Conservation (phyloP, 306 rosid species). For the Senna tora region DNA sequence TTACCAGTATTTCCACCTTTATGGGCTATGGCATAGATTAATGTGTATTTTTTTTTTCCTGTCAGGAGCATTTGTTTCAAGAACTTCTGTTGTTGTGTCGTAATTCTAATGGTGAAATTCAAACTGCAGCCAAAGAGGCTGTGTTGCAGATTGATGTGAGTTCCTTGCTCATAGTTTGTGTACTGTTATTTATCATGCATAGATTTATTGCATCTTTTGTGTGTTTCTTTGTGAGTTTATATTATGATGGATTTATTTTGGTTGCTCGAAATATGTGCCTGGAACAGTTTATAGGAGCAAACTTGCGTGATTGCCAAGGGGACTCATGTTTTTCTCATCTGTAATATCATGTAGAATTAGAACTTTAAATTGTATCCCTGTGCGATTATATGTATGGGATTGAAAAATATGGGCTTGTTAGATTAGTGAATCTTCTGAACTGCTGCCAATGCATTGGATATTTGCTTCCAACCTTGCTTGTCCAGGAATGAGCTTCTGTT, state of each 20-base stretch:
- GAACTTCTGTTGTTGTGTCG: constrained; percentile 65
- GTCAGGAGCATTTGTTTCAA: constrained; percentile 68
- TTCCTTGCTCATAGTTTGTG: constrained; percentile 32
- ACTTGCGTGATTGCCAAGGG: not conserved
- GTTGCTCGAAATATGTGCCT: constrained; percentile 6
- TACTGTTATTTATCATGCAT: constrained; percentile 10
- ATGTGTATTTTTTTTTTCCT: constrained; percentile 21
- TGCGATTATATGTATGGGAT: not conserved
- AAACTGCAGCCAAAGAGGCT: constrained; percentile 71
- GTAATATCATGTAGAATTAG: not conserved
- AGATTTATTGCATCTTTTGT: constrained; percentile 10
- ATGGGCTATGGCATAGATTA: no score
- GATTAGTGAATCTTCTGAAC: constrained; percentile 16
- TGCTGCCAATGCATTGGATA: not conserved
- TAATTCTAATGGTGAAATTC: constrained; percentile 62
- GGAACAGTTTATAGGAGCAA: constrained; percentile 6
- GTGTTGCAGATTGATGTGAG: constrained; percentile 66
- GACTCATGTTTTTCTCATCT: not conserved
- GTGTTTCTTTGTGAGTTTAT: not conserved
- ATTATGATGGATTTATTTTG: constrained; percentile 6
- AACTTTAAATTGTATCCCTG: not conserved
- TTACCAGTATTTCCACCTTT: no score
- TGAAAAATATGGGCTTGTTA: not conserved
- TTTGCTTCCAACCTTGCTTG: not conserved
- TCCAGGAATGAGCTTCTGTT: not conserved